Base-by-base conservation (phyloP, 2,329 filamentous ascomycete species). In the Fusarium globosum region DNA sequence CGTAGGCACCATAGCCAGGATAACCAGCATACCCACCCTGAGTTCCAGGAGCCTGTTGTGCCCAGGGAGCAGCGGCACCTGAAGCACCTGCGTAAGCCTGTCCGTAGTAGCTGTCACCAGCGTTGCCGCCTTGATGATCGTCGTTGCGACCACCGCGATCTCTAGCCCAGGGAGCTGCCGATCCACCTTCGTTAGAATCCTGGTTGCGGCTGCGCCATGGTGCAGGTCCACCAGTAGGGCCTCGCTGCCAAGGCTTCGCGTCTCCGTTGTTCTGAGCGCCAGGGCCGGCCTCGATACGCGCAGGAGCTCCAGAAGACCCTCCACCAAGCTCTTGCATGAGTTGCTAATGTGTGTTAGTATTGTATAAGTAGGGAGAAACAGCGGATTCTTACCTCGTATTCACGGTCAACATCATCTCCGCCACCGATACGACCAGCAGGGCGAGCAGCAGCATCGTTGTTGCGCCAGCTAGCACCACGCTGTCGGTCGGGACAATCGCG, bases 301-400 rank as follows among this genome's bases (percentile, higher is more conserved):
- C 92, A 76, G 92, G 92, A 42, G 92, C 89, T 61, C 86, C 88
- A 68, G 91, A 88, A 72, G 73, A 76, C 33, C 76, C 76, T 59
- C 94, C 94, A 71, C 93, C 94, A 77, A 98, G 90, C 87, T 98
- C 96, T 89, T 97, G 93, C 95, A 99, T 97, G 80, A 99, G 94
- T 91, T 96, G 93, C 93, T 94, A 76, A 15, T 46, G 11, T 10
- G 48, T 68, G 81, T 91, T 79, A 89, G 85, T 79, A 81, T 80
- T 64, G 30, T 49, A 51, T 5, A 48, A 26, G 13, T 16, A 38
- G 23, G 43, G 43, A 38, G 6, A 13, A 9, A 21, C n/a, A 20
- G 7, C 23, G 8, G 15, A 10, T 33, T 57, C 91, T 82, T 88
- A 95, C 94, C 89, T 98, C 95, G 85, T 97, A 96, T 83, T 99